Base-by-base conservation (phyloP, 2,329 filamentous ascomycete genomes). In the Pestalotiopsis sp. region DNA sequence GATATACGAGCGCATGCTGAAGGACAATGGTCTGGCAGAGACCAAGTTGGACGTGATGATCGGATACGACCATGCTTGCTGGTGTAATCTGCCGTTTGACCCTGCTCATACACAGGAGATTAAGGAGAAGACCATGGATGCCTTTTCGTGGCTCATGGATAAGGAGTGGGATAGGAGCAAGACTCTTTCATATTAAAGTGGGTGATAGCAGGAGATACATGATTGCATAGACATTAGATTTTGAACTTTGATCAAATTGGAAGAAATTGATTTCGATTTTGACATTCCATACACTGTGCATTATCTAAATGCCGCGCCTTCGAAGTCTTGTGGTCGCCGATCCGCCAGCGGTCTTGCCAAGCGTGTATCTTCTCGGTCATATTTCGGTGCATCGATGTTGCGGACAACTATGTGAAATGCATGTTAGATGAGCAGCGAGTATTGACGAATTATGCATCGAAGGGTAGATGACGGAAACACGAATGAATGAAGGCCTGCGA, bases 1-100 rank as follows among this genome's bases (percentile, higher is more conserved):
- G 11, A 60, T 68, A n/a, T 68, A 65, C 31, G 67, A 64, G 62
- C 45, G 61, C 17, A 39, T 62, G 36, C 4, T 62, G 13, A 41
- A 12, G 17, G 14, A 31, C 1, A 39, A 3, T 2, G 59, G 59
- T 12, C 1, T 62, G 5, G 59, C 36, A 3, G 59, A 62, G n/a
- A 62, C 59, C 31, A 36, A 23, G n/a, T 36, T 62, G 14, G 59
- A 62, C 9, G 27, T 39, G 25, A 20, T 62, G 25, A 12, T 38
- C 2, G 59, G 59, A 5, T 39, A 62, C 4, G 59, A 62, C 6
- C 59, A 62, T 39, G 59, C 59, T 4, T 62, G 59, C 27, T 62
- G 59, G 59, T 62, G 59, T 3, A 62, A 62, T 4, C 7, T 62
- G 6, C 11, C 17, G 0, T 39, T 62, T 4, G 27, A 36, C 11